Evolutionary conservation across 2,329 filamentous ascomycete species (phyloP), one percentile per base, ranked within the genome.

Genomic region (Diaporthe helianthi): DNA sequence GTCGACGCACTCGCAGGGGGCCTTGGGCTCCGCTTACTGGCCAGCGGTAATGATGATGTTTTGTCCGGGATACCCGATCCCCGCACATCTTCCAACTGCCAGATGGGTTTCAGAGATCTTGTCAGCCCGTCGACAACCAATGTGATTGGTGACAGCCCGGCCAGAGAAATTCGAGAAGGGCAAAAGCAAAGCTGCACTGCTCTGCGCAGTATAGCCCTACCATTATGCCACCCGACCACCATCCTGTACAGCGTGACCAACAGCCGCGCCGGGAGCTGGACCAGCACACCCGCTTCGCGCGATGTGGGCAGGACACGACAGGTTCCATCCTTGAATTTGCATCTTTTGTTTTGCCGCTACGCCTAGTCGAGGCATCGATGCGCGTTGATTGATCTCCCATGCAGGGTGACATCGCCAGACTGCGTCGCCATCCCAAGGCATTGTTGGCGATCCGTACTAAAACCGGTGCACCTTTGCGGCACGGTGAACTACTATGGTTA

Each of bases 331-430:
- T 63, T 19, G 24, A 19, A 8, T 55, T 24, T 66, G 64, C 49
- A 47, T 10, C 15, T 36, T 44, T 55, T n/a, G n/a, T 26, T 47
- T 44, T 58, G 52, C 22, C 52, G 65, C 65, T 41, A 24, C 44
- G 55, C 58, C 55, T 44, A 4, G 44, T 36, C 46, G 51, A 52
- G 65, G 65, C 69, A 64, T 65, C 52, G 58, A 68, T 65, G 49
- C 44, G 58, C 66, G 65, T 52, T 53, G 58, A 47, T 61, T 58
- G 55, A 51, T 55, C 41, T 61, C 38, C 55, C 53, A 63, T 54
- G 51, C 51, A 68, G 51, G 47, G 69, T 68, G 58, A 58, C 51
- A 68, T 67, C 49, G 65, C 44, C 46, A 31, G 65, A 52, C 36
- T 65, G 47, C 36, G 29, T 51, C 38, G 12, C 68, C 26, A 31